phyloP scores from a whole-genome alignment of 139 green algal species.

The Picochlorum sp. region DNA sequence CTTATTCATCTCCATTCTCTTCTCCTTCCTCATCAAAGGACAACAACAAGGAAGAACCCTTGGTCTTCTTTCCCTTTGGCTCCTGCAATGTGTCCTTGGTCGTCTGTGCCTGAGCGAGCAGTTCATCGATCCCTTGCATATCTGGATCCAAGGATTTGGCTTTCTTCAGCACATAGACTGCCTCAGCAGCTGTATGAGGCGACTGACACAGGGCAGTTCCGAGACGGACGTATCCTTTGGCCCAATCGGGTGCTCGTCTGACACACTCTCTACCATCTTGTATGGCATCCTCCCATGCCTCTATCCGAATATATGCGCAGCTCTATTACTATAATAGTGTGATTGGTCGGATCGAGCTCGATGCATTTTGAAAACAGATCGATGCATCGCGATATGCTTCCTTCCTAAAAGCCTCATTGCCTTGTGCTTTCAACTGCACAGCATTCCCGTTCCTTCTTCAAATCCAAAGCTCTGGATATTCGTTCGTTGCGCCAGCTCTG shows the following conservation, averaged over 20 bases:
- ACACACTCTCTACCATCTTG: slow-evolving; percentile 39
- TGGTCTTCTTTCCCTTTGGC: too few relatives aligned
- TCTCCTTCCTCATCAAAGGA: too few relatives aligned
- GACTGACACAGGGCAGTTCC: slow-evolving; percentile 23
- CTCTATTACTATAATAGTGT: slow-evolving; percentile 77
- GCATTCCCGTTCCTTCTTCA: slow-evolving; percentile 40
- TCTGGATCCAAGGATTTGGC: neutral
- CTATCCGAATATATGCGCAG: slow-evolving; percentile 45
- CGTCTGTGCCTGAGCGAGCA: neutral
- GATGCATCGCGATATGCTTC: slow-evolving; percentile 52
- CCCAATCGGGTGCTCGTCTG: slow-evolving; percentile 34
- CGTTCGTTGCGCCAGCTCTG: slow-evolving; percentile 44
- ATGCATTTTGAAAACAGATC: slow-evolving; percentile 64
- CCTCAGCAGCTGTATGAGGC: slow-evolving; percentile 16
- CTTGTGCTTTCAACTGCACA: slow-evolving; percentile 51
- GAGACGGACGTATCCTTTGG: slow-evolving; percentile 39
- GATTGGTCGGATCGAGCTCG: slow-evolving; percentile 56
- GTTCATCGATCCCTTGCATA: neutral
- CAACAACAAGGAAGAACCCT: too few relatives aligned
- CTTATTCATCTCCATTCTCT: too few relatives aligned
- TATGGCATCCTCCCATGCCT: slow-evolving; percentile 42
- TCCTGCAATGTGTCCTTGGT: neutral
- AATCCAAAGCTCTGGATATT: slow-evolving; percentile 38
- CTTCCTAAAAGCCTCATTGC: slow-evolving; percentile 56
- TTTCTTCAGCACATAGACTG: neutral